phyloP scores from a whole-genome alignment of 2,329 filamentous ascomycete genomes.

The Hypomyces rosellus region DNA sequence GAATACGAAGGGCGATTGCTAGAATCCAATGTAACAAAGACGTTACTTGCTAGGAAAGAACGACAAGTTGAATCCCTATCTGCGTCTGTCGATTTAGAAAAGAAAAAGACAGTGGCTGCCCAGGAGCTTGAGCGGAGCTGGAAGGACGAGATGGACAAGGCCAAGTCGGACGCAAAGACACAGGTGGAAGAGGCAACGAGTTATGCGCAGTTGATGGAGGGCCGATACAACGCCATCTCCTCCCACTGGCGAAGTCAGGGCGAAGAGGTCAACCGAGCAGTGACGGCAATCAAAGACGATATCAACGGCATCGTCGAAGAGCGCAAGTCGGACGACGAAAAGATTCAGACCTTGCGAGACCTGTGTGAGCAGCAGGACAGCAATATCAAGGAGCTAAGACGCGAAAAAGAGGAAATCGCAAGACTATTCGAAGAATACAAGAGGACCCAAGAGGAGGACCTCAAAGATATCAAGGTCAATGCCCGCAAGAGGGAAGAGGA shows the following conservation, averaged over 20 bases:
- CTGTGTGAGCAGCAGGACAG: constrained; percentile 67
- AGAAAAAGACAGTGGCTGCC: constrained; percentile 53
- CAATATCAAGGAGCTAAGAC: constrained; percentile 55
- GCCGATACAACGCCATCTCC: constrained; percentile 61
- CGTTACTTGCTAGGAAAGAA: constrained; percentile 64
- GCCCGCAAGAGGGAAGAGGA: constrained; percentile 54
- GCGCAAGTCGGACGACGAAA: constrained; percentile 53
- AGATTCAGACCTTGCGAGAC: constrained; percentile 58
- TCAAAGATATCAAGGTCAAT: constrained; percentile 53
- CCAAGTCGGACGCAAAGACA: constrained; percentile 50
- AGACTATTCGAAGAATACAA: constrained; percentile 60
- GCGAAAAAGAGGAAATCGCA: constrained; percentile 57
- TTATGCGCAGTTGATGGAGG: constrained; percentile 61
- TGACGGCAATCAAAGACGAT: constrained; percentile 45
- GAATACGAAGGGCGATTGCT: constrained; percentile 66
- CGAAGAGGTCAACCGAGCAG: constrained; percentile 50
- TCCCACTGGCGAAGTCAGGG: constrained; percentile 63
- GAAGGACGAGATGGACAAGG: constrained; percentile 59
- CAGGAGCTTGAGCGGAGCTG: constrained; percentile 54
- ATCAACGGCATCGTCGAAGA: constrained; percentile 50
- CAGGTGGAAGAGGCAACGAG: constrained; percentile 61
- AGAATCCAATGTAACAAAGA: constrained; percentile 65
- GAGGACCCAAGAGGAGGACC: constrained; percentile 52
- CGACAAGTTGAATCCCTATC: constrained; percentile 66
- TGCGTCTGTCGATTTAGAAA: constrained; percentile 57